A percentile compares a stretch with the other conserved stretches of the same genome.
phyloP scores from a whole-genome alignment of 441 rosid genomes.

The Brassica hybrid region DNA sequence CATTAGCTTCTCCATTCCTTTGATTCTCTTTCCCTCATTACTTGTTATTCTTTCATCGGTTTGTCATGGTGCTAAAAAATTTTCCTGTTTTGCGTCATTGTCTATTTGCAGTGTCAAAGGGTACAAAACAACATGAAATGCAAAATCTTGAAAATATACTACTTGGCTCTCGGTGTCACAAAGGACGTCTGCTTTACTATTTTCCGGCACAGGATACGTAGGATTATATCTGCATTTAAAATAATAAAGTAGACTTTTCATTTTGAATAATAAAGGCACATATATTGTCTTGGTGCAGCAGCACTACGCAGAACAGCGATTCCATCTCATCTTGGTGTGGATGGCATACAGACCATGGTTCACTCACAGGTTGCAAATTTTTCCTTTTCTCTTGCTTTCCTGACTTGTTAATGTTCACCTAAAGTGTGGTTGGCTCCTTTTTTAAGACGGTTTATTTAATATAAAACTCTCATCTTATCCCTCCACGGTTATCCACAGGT shows the following conservation, averaged over 20 bases:
- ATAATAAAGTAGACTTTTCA: background rate
- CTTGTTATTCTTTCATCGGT: background rate
- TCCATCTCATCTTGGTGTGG: conserved; percentile 95
- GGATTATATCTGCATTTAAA: background rate
- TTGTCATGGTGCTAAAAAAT: background rate
- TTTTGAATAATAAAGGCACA: too few species aligned
- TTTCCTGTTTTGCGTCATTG: background rate
- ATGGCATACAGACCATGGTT: conserved; percentile 97
- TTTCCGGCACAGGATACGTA: conserved; percentile 78
- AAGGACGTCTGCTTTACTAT: conserved; percentile 93
- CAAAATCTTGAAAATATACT: conserved; percentile 77
- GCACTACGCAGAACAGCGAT: conserved; percentile 54
- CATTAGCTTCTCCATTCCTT: too few species aligned
- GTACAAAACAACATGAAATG: conserved; percentile 47
- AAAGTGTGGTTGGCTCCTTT: background rate
- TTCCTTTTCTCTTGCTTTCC: conserved; percentile 2
- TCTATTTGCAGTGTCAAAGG: conserved; percentile 61
- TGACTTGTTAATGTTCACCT: background rate
- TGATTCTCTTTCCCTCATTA: too few species aligned
- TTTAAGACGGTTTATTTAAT: too few species aligned
- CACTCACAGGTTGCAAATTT: conserved; percentile 67
- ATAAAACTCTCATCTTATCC: too few species aligned
- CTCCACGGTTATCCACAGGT: conserved; percentile 64
- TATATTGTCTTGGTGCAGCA: conserved; percentile 39
- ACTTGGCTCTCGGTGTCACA: conserved; percentile 79